Evolutionary conservation across 805 yeast species (phyloP).

Genomic region (Cyberlindnera meyerae): DNA sequence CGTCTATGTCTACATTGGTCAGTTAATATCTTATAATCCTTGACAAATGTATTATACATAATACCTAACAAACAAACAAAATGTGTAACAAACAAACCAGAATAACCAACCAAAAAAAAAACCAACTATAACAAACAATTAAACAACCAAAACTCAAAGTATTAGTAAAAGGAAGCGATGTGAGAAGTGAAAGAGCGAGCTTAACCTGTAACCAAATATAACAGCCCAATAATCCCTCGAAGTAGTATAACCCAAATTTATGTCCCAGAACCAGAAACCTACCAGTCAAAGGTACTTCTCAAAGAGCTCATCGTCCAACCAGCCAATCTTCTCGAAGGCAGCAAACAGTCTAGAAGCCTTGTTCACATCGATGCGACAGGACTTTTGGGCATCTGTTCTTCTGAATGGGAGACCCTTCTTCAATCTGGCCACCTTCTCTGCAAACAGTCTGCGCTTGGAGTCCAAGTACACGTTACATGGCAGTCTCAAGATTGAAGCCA

Average conservation of each 20-base stretch:
- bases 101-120: no score
- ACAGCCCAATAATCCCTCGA: no score
- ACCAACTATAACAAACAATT: no score
- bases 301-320: slow-evolving; percentile 82
- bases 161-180: no score
- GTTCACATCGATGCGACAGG: slow-evolving; percentile 95
- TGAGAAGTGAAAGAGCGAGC: no score
- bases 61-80: not conserved
- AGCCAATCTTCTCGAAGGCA: slow-evolving; percentile 91
- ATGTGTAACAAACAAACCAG: not conserved
- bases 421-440: slow-evolving; percentile 79
- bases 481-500: slow-evolving; percentile 85
- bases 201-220: no score
- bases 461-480: slow-evolving; percentile 82
- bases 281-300: slow-evolving; percentile 36
- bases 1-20: no score
- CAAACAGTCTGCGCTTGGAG: slow-evolving; percentile 79
- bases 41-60: no score
- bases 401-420: slow-evolving; percentile 79
- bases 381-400: slow-evolving; percentile 97
- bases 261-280: no score
- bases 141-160: no score
- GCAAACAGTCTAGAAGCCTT: slow-evolving; percentile 91
- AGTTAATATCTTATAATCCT: no score
- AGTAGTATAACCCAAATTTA: no score